Percentiles rank a stretch among this genome's conserved stretches.
Conservation (phyloP, 2,329 filamentous ascomycete genomes). For the Epichloe gansuensis region DNA sequence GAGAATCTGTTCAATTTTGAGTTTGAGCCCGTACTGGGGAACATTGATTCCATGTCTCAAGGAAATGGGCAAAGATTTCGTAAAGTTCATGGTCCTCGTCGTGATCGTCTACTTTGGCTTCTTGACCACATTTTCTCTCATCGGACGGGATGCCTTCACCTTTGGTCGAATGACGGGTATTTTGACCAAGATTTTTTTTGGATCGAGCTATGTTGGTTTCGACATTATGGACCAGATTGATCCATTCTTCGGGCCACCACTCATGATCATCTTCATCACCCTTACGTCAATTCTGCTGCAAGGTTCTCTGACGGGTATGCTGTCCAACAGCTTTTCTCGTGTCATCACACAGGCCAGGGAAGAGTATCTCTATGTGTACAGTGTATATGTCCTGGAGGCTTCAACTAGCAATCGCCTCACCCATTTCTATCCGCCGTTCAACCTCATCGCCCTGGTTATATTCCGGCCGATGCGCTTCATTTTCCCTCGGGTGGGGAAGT, state of each 20-base stretch:
- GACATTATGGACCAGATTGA: constrained; percentile 50
- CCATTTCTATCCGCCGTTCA: constrained; percentile 59
- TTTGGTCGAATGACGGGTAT: constrained; percentile 61
- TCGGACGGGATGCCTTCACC: constrained; percentile 57
- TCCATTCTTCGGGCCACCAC: constrained; percentile 43
- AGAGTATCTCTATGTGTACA: constrained; percentile 69
- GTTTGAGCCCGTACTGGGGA: constrained; percentile 80
- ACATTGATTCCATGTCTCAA: constrained; percentile 82
- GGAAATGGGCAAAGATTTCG: constrained; percentile 87
- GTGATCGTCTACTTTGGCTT: constrained; percentile 78
- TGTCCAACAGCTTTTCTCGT: constrained; percentile 61
- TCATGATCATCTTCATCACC: constrained; percentile 62
- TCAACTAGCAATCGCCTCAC: constrained; percentile 56
- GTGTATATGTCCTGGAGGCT: constrained; percentile 50
- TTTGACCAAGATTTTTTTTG: constrained; percentile 70
- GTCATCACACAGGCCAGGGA: constrained; percentile 53
- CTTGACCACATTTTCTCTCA: constrained; percentile 69
- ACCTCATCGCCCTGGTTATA: constrained; percentile 58
- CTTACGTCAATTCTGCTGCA: constrained; percentile 68
- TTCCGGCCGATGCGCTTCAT: constrained; percentile 62
- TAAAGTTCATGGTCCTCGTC: constrained; percentile 72
- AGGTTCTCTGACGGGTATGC: constrained; percentile 64
- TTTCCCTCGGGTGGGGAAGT: constrained; percentile 46
- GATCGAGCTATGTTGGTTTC: constrained; percentile 63
- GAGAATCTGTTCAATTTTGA: constrained; percentile 75